Evolutionary conservation across 257 asterid genomes (phyloP).

Genomic region (Agastache rugosa): DNA sequence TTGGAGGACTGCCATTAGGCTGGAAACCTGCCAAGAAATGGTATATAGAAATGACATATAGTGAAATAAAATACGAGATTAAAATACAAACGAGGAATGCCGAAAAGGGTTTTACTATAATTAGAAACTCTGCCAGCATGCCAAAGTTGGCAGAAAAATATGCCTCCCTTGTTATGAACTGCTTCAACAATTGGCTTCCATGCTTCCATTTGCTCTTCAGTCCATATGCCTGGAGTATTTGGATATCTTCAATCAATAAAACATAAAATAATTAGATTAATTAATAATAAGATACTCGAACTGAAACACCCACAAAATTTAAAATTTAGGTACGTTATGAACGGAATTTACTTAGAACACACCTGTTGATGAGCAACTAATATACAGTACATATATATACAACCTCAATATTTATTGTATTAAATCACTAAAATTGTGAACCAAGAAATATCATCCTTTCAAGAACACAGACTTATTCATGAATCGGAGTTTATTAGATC

Average conservation of each 20-base stretch:
- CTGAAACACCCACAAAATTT: too few species aligned
- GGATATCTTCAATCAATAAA: constrained; percentile 32
- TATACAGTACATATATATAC: too few species aligned
- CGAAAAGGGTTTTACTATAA: constrained; percentile 19
- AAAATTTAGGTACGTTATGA: too few species aligned
- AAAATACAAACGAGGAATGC: neutral
- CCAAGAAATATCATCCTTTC: too few species aligned
- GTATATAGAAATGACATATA: neutral
- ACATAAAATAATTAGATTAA: neutral
- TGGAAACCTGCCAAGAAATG: constrained; percentile 35
- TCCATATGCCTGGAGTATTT: constrained; percentile 54
- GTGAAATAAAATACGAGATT: constrained; percentile 1
- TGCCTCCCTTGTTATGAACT: constrained; percentile 53
- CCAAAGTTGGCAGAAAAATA: constrained; percentile 53
- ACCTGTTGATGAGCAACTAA: too few species aligned
- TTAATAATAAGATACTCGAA: too few species aligned
- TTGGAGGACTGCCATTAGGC: constrained; percentile 49
- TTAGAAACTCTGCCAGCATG: constrained; percentile 48
- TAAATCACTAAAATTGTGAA: too few species aligned
- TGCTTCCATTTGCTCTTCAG: constrained; percentile 54
- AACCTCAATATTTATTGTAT: too few species aligned
- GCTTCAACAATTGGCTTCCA: constrained; percentile 58
- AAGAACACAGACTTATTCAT: too few species aligned
- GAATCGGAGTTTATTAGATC: too few species aligned
- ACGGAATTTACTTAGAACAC: too few species aligned